Percentiles rank a stretch among this genome's conserved stretches.
phyloP scores from a whole-genome alignment of 768 basidiomycete genomes.

The Paxillus rubicundulus region DNA sequence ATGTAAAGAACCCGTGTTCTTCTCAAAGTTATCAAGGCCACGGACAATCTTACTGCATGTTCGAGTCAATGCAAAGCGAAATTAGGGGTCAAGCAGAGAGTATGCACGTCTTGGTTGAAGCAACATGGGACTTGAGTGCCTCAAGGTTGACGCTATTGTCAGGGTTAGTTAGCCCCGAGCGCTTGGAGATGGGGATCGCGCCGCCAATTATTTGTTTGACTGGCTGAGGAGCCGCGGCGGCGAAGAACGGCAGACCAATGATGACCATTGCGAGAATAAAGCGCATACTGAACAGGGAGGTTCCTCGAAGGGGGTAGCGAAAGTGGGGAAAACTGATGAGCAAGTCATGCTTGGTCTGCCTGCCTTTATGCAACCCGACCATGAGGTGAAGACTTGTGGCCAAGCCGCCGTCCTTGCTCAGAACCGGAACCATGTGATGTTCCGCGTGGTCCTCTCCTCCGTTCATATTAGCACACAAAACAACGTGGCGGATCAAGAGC shows the following conservation, averaged over 20 bases:
- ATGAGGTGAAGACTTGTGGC: neutral
- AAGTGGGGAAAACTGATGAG: neutral
- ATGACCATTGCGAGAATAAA: neutral
- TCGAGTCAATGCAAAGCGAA: neutral
- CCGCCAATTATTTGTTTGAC: neutral
- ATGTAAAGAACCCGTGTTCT: slow-evolving; percentile 1
- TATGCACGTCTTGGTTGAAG: slow-evolving; percentile 2
- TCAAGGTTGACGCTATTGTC: neutral
- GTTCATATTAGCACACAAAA: neutral
- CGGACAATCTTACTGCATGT: neutral
- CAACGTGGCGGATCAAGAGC: neutral
- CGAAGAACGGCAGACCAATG: slow-evolving; percentile 1
- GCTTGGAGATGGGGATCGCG: slow-evolving; percentile 9
- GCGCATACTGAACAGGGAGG: slow-evolving; percentile 3
- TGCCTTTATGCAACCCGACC: neutral
- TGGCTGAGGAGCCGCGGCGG: slow-evolving; percentile 5
- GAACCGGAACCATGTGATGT: no score
- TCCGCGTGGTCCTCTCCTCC: no score
- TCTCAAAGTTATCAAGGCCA: slow-evolving; percentile 1
- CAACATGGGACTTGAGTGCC: neutral
- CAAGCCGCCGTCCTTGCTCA: neutral
- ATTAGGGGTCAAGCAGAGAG: neutral
- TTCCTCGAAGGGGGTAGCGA: neutral
- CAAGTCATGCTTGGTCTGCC: neutral
- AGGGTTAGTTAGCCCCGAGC: neutral